phyloP scores from a whole-genome alignment of 176 grass and related monocot genomes.

The Hsuehochloa calcarea region DNA sequence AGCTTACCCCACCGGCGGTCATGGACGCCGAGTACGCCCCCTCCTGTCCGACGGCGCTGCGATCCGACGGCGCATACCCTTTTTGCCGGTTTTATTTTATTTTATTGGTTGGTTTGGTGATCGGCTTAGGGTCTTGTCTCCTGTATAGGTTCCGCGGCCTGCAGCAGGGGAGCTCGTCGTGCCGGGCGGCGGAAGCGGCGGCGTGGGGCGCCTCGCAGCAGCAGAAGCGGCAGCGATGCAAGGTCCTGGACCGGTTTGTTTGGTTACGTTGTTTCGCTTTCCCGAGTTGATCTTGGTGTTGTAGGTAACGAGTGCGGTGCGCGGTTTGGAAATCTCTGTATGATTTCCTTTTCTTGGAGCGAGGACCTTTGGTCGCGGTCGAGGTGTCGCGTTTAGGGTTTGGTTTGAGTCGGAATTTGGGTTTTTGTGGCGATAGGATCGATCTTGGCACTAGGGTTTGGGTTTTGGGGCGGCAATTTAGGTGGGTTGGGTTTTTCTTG shows the following conservation, averaged over 20 bases:
- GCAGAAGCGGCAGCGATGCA: conserved; percentile 58
- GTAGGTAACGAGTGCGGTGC: background rate
- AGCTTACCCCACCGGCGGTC: background rate
- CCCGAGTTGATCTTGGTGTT: background rate
- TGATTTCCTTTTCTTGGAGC: background rate
- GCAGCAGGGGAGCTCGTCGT: conserved; percentile 45
- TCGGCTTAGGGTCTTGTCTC: background rate
- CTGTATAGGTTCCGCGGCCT: conserved; percentile 30
- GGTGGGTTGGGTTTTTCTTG: background rate
- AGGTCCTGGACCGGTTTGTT: conserved; percentile 2
- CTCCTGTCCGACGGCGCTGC: background rate
- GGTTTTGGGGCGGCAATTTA: background rate
- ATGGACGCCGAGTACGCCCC: conserved; percentile 41
- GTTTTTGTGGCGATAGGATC: background rate
- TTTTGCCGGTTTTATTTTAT: background rate
- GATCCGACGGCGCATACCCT: background rate
- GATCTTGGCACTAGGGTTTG: conserved; percentile 34
- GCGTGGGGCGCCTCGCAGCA: conserved; percentile 1
- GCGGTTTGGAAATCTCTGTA: background rate
- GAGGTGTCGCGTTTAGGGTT: conserved; percentile 1
- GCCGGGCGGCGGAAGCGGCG: background rate
- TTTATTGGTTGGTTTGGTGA: background rate
- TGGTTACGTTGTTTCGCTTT: background rate
- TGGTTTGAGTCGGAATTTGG: background rate
- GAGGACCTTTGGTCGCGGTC: background rate